phyloP scores from a whole-genome alignment of 805 yeast species.

The Ogataea corticis region DNA sequence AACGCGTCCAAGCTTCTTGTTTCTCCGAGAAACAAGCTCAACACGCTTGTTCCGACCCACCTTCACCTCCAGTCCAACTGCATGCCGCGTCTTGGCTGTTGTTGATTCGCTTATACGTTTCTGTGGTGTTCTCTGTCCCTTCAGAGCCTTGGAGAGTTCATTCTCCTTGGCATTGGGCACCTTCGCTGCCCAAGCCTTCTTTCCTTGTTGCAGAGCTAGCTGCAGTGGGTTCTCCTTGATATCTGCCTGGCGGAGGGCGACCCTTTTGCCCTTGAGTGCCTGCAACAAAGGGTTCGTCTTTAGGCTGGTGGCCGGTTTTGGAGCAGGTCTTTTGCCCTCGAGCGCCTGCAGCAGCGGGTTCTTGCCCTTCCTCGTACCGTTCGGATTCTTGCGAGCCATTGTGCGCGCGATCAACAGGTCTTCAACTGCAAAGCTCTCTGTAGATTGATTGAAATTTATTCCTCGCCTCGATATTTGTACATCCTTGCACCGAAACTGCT shows the following conservation, averaged over 20 bases:
- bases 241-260: not conserved
- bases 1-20: not conserved
- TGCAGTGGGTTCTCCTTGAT: conserved; percentile 1
- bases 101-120: not conserved
- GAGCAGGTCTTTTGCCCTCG: not conserved
- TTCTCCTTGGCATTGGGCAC: not conserved
- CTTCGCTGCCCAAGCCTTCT: not conserved
- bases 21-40: conserved; percentile 4
- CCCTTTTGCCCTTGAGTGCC: conserved; percentile 1
- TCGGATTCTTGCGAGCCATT: not conserved
- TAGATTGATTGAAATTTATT: not conserved
- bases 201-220: conserved; percentile 1
- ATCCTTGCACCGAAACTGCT: not conserved
- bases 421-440: not conserved
- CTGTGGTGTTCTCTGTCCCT: conserved; percentile 1
- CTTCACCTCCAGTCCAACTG: conserved; percentile 1
- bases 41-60: conserved; percentile 1
- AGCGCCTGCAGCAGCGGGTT: conserved; percentile 16
- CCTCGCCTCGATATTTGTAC: not conserved
- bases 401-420: no score
- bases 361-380: not conserved
- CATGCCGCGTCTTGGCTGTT: conserved; percentile 5
- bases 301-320: not conserved
- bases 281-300: conserved; percentile 1
- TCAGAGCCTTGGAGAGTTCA: conserved; percentile 7